phyloP scores from a whole-genome alignment of 2,329 filamentous ascomycete species.

The Graphilbum sp. region DNA sequence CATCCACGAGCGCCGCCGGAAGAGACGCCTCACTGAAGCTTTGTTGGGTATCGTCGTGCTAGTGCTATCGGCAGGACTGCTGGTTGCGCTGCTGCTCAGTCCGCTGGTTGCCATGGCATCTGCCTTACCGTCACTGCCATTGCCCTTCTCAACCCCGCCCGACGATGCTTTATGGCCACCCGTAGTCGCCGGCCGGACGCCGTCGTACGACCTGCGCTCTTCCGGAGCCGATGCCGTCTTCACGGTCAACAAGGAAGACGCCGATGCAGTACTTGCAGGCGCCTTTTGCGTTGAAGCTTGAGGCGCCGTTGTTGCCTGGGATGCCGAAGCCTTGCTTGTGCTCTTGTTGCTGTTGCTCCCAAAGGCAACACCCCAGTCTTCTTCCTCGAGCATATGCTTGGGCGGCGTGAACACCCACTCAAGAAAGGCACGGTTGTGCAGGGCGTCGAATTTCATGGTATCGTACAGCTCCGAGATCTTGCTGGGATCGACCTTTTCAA shows the following conservation, averaged over 20 bases:
- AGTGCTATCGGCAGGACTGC: not conserved
- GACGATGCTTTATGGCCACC: no score
- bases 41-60: constrained; percentile 9
- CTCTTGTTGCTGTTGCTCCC: constrained; percentile 12
- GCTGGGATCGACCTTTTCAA: constrained; percentile 94
- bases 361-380: constrained; percentile 15
- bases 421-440: constrained; percentile 90
- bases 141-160: no score
- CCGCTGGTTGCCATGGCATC: constrained; percentile 7
- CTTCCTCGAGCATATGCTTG: constrained; percentile 59
- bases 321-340: constrained; percentile 11
- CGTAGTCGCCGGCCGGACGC: constrained; percentile 1
- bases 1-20: constrained; percentile 44
- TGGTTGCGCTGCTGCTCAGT: not conserved
- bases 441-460: constrained; percentile 97
- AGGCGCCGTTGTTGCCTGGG: not conserved
- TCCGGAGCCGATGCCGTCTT: not conserved
- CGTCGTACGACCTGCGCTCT: constrained; percentile 7
- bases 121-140: not conserved
- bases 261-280: no score
- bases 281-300: not conserved
- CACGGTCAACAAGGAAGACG: not conserved
- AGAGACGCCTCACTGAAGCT: constrained; percentile 32
- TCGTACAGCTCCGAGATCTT: constrained; percentile 98
- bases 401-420: constrained; percentile 96